phyloP scores from a whole-genome alignment of 129 eudicot species.

The Solidago caesia region DNA sequence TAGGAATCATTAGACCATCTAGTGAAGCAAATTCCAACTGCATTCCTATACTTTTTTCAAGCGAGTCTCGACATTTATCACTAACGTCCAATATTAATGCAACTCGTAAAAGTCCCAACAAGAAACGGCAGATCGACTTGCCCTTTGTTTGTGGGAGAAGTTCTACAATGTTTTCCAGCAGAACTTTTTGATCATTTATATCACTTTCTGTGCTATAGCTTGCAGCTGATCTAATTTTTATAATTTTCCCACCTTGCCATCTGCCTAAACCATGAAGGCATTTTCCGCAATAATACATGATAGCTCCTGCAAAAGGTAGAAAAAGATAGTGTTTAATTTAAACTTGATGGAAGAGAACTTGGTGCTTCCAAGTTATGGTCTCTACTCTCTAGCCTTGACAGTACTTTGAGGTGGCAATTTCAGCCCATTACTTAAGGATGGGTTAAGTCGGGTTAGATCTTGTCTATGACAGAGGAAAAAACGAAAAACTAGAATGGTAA shows the following conservation, averaged over 20 bases:
- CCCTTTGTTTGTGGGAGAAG: constrained; percentile 71
- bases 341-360: background rate
- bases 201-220: constrained; percentile 55
- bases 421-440: no score
- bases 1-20: constrained; percentile 77
- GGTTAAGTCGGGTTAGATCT: no score
- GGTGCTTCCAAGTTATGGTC: background rate
- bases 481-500: background rate
- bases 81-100: constrained; percentile 62
- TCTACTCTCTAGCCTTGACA: background rate
- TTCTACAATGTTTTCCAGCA: constrained; percentile 58
- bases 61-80: constrained; percentile 47
- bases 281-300: constrained; percentile 62
- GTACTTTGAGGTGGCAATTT: no score
- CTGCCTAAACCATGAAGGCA: constrained; percentile 74
- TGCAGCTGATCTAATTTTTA: constrained; percentile 49
- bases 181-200: constrained; percentile 45
- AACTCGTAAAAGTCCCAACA: constrained; percentile 74
- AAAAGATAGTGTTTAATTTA: background rate
- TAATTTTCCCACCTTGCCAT: constrained; percentile 59
- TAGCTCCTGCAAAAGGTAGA: constrained; percentile 36
- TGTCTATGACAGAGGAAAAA: no score
- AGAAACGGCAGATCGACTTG: constrained; percentile 66
- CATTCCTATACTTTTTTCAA: constrained; percentile 77
- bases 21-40: constrained; percentile 73